These are phyloP conservation scores for Boletus tomentosulus DNA, from an alignment of 768 basidiomycete species.

Conservation along the genomic window DNA sequence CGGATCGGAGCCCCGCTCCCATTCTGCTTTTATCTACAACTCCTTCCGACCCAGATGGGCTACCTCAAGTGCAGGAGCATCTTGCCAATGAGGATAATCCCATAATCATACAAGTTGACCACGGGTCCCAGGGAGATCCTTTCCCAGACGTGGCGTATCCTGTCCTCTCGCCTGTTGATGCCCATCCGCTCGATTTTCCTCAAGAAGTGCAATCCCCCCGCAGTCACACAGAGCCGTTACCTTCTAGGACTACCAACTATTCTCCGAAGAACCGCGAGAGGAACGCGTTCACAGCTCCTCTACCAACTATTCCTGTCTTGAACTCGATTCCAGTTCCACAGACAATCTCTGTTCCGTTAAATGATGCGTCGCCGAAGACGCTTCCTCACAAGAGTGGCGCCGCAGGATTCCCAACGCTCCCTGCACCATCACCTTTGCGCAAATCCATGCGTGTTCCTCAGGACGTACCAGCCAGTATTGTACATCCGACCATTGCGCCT, in stretches of 20 bases:
- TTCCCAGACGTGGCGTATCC: conserved; percentile 16
- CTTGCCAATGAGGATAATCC: neutral
- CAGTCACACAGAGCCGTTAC: conserved; percentile 21
- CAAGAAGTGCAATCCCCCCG: conserved; percentile 4
- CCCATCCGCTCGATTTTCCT: conserved; percentile 39
- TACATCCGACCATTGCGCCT: conserved; percentile 35
- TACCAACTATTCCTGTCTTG: conserved; percentile 15
- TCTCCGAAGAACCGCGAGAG: conserved; percentile 8
- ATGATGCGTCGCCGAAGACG: conserved; percentile 27
- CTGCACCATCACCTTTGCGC: conserved; percentile 63
- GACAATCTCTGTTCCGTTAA: conserved; percentile 34
- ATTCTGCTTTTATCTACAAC: neutral
- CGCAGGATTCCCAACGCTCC: conserved; percentile 56
- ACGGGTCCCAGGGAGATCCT: conserved; percentile 5
- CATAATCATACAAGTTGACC: neutral
- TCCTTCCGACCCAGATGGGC: neutral
- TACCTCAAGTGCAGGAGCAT: neutral
- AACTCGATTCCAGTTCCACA: conserved; percentile 4
- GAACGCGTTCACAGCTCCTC: conserved; percentile 23
- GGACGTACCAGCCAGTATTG: conserved; percentile 38
- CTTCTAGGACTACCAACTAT: neutral
- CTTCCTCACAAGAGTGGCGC: conserved; percentile 38
- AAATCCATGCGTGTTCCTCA: conserved; percentile 57
- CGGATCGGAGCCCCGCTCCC: conserved; percentile 34
- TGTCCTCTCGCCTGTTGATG: conserved; percentile 30